Evolutionary conservation across 1,284 basidiomycete genomes (phyloP).

Genomic region (Pyrrhoderma lamaoense): DNA sequence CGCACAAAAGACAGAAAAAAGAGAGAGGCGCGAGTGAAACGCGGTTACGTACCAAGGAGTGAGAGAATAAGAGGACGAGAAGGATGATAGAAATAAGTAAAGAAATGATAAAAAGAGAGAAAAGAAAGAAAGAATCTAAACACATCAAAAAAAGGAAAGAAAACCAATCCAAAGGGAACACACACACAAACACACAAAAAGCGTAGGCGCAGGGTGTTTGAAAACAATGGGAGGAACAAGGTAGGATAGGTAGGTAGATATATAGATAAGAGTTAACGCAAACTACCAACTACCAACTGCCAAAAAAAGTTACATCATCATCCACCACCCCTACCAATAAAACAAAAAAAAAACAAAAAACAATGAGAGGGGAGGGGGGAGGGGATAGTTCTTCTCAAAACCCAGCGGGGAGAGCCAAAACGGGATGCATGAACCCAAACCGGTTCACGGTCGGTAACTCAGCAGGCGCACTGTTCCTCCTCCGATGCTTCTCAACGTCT

Average conservation of each 20-base stretch:
- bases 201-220: not conserved
- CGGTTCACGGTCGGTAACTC: conserved; percentile 30
- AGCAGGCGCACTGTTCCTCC: conserved; percentile 34
- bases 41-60: too few species aligned
- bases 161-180: too few species aligned
- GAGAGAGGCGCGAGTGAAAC: too few species aligned
- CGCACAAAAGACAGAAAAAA: too few species aligned
- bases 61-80: too few species aligned
- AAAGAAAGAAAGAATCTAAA: too few species aligned
- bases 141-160: too few species aligned
- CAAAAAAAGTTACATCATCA: not conserved
- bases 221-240: not conserved
- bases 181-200: not conserved
- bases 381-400: conserved; percentile 26
- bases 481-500: conserved; percentile 29
- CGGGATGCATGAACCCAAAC: conserved; percentile 30
- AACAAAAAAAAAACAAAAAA: too few species aligned
- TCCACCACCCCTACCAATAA: not conserved
- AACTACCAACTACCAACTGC: not conserved
- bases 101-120: too few species aligned
- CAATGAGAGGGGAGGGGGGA: too few species aligned
- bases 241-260: not conserved
- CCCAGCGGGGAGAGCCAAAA: conserved; percentile 32
- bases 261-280: not conserved
- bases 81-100: too few species aligned